Conservation (phyloP, 306 rosid species). For the Trifolium repens region DNA sequence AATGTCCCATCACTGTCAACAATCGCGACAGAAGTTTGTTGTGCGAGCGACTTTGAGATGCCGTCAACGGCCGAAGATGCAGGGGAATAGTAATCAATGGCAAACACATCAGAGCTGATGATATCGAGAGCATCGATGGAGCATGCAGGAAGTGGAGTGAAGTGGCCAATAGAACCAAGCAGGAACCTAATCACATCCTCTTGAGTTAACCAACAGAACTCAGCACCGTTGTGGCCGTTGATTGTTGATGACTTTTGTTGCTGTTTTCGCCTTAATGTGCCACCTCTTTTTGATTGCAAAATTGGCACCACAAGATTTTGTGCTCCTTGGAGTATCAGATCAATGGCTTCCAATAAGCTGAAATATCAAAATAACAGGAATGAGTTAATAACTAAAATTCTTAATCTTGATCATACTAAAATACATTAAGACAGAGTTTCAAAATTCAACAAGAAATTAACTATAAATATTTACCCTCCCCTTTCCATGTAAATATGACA, state of each 20-base stretch:
- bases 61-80: slow-evolving; percentile 65
- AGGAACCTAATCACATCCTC: slow-evolving; percentile 87
- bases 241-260: slow-evolving; percentile 48
- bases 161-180: slow-evolving; percentile 77
- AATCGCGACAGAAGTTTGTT: slow-evolving; percentile 86
- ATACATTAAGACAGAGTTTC: slow-evolving; percentile 6
- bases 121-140: slow-evolving; percentile 73
- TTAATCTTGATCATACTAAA: background rate
- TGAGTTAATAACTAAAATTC: background rate
- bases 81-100: slow-evolving; percentile 80
- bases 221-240: slow-evolving; percentile 61
- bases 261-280: slow-evolving; percentile 72
- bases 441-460: background rate
- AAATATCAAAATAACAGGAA: slow-evolving; percentile 23
- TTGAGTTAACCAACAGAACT: slow-evolving; percentile 89
- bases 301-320: slow-evolving; percentile 86
- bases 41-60: slow-evolving; percentile 61
- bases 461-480: background rate
- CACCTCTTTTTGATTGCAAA: slow-evolving; percentile 51
- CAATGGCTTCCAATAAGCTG: slow-evolving; percentile 86
- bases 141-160: slow-evolving; percentile 74
- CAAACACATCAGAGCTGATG: slow-evolving; percentile 57
- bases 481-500: too few relatives aligned
- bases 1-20: slow-evolving; percentile 68
- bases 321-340: slow-evolving; percentile 83